Evolutionary conservation across 495 filamentous ascomycete genomes (phyloP).

Genomic region (Penicillium nucicola): DNA sequence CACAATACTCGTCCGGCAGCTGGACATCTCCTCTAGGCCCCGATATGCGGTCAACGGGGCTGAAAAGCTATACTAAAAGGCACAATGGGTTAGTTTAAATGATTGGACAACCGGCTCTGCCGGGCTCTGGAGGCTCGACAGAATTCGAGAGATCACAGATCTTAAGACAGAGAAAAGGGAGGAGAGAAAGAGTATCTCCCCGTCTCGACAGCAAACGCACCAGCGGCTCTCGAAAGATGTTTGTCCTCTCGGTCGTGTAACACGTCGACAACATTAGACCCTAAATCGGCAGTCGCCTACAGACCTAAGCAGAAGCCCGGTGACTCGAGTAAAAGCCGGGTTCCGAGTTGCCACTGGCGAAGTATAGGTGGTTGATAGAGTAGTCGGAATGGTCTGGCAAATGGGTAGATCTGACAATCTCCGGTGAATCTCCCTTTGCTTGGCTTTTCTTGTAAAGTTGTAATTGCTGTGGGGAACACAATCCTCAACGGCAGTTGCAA

Average conservation of each 20-base stretch:
- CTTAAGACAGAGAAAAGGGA: not conserved
- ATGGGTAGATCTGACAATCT: not conserved
- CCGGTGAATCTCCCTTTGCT: not conserved
- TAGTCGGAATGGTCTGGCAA: constrained; percentile 1
- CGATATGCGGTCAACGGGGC: constrained; percentile 15
- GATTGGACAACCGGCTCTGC: constrained; percentile 5
- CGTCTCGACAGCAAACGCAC: constrained; percentile 26
- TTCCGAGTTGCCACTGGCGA: not conserved
- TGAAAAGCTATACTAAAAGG: constrained; percentile 22
- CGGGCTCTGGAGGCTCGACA: constrained; percentile 7
- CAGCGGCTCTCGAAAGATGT: constrained; percentile 37
- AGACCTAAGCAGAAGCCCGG: constrained; percentile 26
- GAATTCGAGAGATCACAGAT: constrained; percentile 14
- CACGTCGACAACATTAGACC: constrained; percentile 34
- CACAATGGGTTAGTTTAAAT: constrained; percentile 10
- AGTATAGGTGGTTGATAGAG: not conserved
- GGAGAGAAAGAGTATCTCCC: constrained; percentile 5
- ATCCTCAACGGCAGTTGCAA: constrained; percentile 31
- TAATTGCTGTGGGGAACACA: constrained; percentile 23
- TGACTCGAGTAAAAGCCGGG: constrained; percentile 19
- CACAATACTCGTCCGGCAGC: constrained; percentile 38
- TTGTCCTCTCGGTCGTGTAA: constrained; percentile 38
- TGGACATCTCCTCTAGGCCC: constrained; percentile 30
- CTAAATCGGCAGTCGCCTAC: constrained; percentile 22
- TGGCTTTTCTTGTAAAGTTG: not conserved